Evolutionary conservation across 2,329 filamentous ascomycete genomes (phyloP).

Genomic region (Aspergillus amoenus): DNA sequence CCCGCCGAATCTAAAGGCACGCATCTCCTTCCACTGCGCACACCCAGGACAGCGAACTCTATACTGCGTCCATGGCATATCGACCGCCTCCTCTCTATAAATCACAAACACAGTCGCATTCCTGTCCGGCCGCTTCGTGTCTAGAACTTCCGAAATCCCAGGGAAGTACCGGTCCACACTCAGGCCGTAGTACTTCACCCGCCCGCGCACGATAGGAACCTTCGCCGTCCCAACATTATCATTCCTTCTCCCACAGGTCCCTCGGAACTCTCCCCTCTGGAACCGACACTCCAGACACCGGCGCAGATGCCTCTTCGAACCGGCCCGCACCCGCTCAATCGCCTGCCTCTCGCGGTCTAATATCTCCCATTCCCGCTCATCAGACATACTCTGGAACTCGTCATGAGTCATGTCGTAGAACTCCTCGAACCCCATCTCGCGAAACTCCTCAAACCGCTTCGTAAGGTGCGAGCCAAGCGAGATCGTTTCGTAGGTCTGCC

Average conservation of each 20-base stretch:
- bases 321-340: not conserved
- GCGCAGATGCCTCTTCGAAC: not conserved
- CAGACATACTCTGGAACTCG: not conserved
- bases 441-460: not conserved
- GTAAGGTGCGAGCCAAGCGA: not conserved
- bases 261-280: not conserved
- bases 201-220: not conserved
- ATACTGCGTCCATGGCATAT: not conserved
- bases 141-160: not conserved
- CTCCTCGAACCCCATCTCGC: not conserved
- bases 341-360: not conserved
- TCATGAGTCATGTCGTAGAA: not conserved
- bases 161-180: not conserved
- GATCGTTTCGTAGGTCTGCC: not conserved
- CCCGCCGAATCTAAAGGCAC: not conserved
- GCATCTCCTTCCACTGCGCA: not conserved
- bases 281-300: slow-evolving; percentile 2
- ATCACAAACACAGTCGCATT: not conserved
- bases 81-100: not conserved
- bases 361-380: not conserved
- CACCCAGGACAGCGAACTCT: not conserved
- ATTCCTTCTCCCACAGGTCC: not conserved
- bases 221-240: not conserved
- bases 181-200: not conserved
- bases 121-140: not conserved